These are phyloP conservation scores for Cucurbita maxima DNA, from an alignment of 306 rosid species.

Conservation along the genomic window DNA sequence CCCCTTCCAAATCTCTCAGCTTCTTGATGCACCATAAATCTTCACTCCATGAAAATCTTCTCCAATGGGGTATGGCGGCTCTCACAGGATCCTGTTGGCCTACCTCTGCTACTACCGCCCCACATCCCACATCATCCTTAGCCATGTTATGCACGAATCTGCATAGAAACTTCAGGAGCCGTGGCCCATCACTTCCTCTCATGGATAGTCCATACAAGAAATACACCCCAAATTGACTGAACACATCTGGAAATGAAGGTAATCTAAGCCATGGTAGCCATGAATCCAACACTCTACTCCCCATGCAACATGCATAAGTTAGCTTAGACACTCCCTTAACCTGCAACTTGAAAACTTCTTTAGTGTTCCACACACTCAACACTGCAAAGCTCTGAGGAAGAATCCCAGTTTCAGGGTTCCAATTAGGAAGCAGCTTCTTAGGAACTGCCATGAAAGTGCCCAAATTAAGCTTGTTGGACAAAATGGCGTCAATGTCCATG, in stretches of 20 bases:
- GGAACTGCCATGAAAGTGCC: constrained; percentile 87
- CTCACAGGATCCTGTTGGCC: constrained; percentile 68
- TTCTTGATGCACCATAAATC: constrained; percentile 81
- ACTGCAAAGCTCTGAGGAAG: constrained; percentile 52
- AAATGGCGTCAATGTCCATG: constrained; percentile 40
- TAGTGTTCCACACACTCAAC: constrained; percentile 84
- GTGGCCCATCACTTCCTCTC: constrained; percentile 42
- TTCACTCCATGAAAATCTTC: constrained; percentile 57
- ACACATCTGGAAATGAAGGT: constrained; percentile 78
- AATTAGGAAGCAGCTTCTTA: constrained; percentile 24
- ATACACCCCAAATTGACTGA: constrained; percentile 71
- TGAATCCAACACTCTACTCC: constrained; percentile 55
- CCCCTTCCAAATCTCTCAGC: constrained; percentile 18
- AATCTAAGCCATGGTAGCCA: constrained; percentile 77
- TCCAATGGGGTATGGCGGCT: constrained; percentile 75
- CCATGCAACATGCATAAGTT: constrained; percentile 46
- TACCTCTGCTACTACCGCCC: constrained; percentile 72
- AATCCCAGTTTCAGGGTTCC: constrained; percentile 31
- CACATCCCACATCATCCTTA: constrained; percentile 53
- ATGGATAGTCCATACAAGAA: constrained; percentile 61
- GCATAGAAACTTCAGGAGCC: constrained; percentile 50
- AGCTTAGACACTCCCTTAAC: constrained; percentile 56
- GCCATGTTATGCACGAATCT: constrained; percentile 65
- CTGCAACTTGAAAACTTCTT: constrained; percentile 71
- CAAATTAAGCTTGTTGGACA: constrained; percentile 46